Base-by-base conservation (phyloP, 495 filamentous ascomycete species). In the Annulohypoxylon bovei region DNA sequence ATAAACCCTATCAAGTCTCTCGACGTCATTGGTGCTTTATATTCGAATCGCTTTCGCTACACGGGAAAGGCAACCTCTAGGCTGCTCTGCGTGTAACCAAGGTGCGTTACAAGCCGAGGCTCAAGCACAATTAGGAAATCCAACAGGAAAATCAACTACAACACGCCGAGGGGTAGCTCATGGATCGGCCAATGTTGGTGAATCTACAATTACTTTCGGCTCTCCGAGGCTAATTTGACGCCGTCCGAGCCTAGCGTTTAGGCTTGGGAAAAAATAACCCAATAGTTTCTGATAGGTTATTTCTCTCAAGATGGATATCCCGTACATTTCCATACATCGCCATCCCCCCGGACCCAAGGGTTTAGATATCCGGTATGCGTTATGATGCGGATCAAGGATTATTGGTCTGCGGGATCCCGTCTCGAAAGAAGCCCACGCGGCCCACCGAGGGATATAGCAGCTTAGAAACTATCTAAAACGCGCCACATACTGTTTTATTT, bases 41-140 rank as follows among this genome's bases (percentile, higher is more conserved):
- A n/a, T 0, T 32, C 39, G 18, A 52, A 49, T 39, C 40, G 25
- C 33, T 28, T 49, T 65, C 22, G 30, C 50, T 39, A 18, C 39
- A 20, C 11, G 5, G 42, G 14, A 9, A 55, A 22, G 18, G 39
- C 44, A 59, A 23, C 28, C 12, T 42, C 35, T n/a, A 35, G 54
- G 14, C 22, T 32, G 18, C 7, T 44, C 64, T 33, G 20, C 14
- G 46, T 42, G 49, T 33, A 25, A 37, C 14, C 8, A 28, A 8
- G 16, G 16, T 57, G 35, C 52, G 69, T 72, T 67, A 59, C 69
- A 72, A 67, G 69, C 69, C 69, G 69, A 72, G 69, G 69, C 57
- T 63, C 52, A 28, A 25, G n/a, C 53, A 9, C 32, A 23, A 56
- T 39, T 39, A 56, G 33, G 14, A 37, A 49, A 28, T 12, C 49